phyloP scores from a whole-genome alignment of 2,329 filamentous ascomycete species.

The Stemphylium beticola region DNA sequence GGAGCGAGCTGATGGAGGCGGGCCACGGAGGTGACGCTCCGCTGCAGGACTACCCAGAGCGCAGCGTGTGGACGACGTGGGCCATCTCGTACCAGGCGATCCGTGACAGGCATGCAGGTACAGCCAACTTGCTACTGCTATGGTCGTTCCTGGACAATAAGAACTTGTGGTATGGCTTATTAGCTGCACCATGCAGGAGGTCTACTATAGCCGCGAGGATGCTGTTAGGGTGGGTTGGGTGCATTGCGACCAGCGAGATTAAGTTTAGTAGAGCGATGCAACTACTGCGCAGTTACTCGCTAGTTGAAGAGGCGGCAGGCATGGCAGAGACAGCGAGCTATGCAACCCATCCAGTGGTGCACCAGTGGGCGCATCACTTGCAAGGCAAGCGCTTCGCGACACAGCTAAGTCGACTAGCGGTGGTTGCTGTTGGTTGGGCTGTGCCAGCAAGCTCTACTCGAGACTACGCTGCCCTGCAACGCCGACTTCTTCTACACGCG shows the following conservation, averaged over 20 bases:
- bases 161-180: slow-evolving; percentile 35
- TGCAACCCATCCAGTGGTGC: slow-evolving; percentile 27
- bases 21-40: slow-evolving; percentile 9
- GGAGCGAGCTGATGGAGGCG: slow-evolving; percentile 29
- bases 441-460: slow-evolving; percentile 8
- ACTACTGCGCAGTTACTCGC: slow-evolving; percentile 35
- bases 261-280: slow-evolving; percentile 24
- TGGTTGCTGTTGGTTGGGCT: slow-evolving; percentile 19
- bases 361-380: slow-evolving; percentile 22
- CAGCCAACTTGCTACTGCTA: slow-evolving; percentile 36
- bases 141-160: slow-evolving; percentile 36
- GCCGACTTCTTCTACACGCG: slow-evolving; percentile 26
- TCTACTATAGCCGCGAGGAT: slow-evolving; percentile 5
- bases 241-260: slow-evolving; percentile 19
- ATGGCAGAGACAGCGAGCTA: slow-evolving; percentile 18
- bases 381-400: slow-evolving; percentile 17
- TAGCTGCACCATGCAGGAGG: slow-evolving; percentile 15
- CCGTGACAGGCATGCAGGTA: slow-evolving; percentile 18
- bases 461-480: slow-evolving; percentile 19
- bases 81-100: slow-evolving; percentile 40
- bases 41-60: slow-evolving; percentile 31
- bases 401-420: slow-evolving; percentile 15
- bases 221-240: slow-evolving; percentile 21
- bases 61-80: slow-evolving; percentile 42
- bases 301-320: slow-evolving; percentile 23